Base-by-base conservation (phyloP, 2,329 filamentous ascomycete genomes). In the Talaromyces sp. region DNA sequence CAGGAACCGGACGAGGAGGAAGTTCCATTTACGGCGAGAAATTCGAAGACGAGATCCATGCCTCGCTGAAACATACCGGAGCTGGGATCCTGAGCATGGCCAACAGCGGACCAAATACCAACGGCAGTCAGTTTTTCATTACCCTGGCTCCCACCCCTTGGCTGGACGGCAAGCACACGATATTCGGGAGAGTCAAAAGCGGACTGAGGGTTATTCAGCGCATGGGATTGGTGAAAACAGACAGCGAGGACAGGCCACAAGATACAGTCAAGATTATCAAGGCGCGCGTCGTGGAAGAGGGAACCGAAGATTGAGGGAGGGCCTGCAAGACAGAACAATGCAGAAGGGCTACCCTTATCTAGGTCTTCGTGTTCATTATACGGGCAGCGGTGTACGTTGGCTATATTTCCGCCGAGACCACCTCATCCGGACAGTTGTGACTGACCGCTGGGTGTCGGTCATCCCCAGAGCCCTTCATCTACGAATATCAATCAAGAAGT, bases 51-150 rank as follows among this genome's bases (percentile, higher is more conserved):
- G 95, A 99, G 81, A 93, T 98, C 68, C 80, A 84, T 53, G 77
- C 86, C 2, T 79, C 80, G 4, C 80, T 99, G 58, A 95, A 93
- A 73, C 95, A 99, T 79, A 96, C 92, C 0, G 93, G 93, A 41
- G 93, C 93, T 4, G 93, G 93, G 1, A 82, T 98, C n/a, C 79
- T 99, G 68, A 92, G 88, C 77, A 99, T 99, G 95, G 95, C 95
- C 62, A 99, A 99, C 77, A 87, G 88, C 17, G 95, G 95, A 0
- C 90, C 91, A 9, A 86, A 98, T 75, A 96, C 93, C 38, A 98
- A 98, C 75, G 93, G 93, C 24, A 91, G 86, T 61, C 95, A 98
- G 77, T 99, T 98, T 77, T 98, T 98, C 73, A 87, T 99, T 66
- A 98, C 95, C 0, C 82, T 98, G 35, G 93, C 92, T 8, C 93